Evolutionary conservation across 1,284 basidiomycete genomes (phyloP).

Genomic region (Wolfiporia cocos): DNA sequence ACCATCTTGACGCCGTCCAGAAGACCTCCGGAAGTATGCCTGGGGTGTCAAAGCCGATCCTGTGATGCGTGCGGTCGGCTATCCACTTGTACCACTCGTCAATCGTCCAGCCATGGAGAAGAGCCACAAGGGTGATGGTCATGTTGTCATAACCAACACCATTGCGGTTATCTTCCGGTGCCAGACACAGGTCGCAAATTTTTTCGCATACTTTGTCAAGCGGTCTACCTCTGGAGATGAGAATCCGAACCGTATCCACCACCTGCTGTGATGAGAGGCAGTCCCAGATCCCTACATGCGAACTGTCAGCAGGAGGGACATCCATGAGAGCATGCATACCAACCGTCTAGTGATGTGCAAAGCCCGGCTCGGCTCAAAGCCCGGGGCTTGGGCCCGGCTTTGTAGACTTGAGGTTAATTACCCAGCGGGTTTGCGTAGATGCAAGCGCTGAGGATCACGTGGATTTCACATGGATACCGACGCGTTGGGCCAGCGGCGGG

Average conservation of each 20-base stretch:
- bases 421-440: too few relatives aligned
- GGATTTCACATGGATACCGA: too few relatives aligned
- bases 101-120: slow-evolving; percentile 82
- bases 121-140: slow-evolving; percentile 90
- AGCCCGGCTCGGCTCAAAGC: too few relatives aligned
- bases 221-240: slow-evolving; percentile 77
- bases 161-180: slow-evolving; percentile 89
- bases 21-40: slow-evolving; percentile 63
- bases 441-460: too few relatives aligned
- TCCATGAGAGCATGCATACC: slow-evolving; percentile 21
- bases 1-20: slow-evolving; percentile 48
- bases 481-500: too few relatives aligned
- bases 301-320: slow-evolving; percentile 4
- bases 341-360: too few relatives aligned
- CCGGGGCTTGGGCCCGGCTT: too few relatives aligned
- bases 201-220: slow-evolving; percentile 83
- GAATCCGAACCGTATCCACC: slow-evolving; percentile 83
- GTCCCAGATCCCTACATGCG: slow-evolving; percentile 91
- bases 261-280: slow-evolving; percentile 93
- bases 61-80: slow-evolving; percentile 74
- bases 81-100: slow-evolving; percentile 96
- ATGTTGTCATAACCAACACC: slow-evolving; percentile 99
- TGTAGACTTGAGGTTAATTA: too few relatives aligned
- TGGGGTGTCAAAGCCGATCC: slow-evolving; percentile 72
- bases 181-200: slow-evolving; percentile 91